These are phyloP conservation scores for Penicillium odoratum DNA, from an alignment of 495 filamentous ascomycete genomes.

Conservation along the genomic window DNA sequence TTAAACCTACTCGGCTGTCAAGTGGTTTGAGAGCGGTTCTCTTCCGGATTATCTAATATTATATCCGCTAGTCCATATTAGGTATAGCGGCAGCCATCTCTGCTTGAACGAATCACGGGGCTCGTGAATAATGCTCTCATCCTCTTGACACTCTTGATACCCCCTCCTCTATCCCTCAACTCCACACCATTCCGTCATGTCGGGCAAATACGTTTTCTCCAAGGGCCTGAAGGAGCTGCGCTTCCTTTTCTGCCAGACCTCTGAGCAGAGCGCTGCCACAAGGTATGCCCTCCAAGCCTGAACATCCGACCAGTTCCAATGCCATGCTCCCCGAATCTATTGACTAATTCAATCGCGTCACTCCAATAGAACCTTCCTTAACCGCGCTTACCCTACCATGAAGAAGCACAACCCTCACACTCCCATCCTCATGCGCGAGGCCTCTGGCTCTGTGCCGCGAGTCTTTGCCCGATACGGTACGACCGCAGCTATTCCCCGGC, in stretches of 20 bases:
- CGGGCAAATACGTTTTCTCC: slow-evolving; percentile 87
- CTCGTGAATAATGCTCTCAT: slow-evolving; percentile 27
- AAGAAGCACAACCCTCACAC: slow-evolving; percentile 97
- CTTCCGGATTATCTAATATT: slow-evolving; percentile 38
- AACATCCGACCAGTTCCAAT: slow-evolving; percentile 3
- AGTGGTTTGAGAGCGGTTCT: slow-evolving; percentile 12
- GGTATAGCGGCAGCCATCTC: slow-evolving; percentile 19
- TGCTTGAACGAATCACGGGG: slow-evolving; percentile 28
- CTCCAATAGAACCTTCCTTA: slow-evolving; percentile 73
- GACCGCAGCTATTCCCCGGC: slow-evolving; percentile 23
- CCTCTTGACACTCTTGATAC: slow-evolving; percentile 17
- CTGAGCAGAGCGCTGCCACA: slow-evolving; percentile 80
- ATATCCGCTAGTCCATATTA: slow-evolving; percentile 11
- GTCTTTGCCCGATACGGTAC: slow-evolving; percentile 93
- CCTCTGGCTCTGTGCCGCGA: slow-evolving; percentile 72
- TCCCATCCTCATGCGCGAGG: slow-evolving; percentile 93
- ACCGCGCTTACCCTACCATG: slow-evolving; percentile 94
- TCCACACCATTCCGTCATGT: slow-evolving; percentile 58
- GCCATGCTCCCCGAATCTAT: neutral
- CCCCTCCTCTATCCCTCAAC: slow-evolving; percentile 11
- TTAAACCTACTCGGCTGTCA: neutral
- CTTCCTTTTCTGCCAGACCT: slow-evolving; percentile 94
- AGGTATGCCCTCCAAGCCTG: slow-evolving; percentile 53
- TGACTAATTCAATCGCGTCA: slow-evolving; percentile 16
- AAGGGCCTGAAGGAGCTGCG: slow-evolving; percentile 90